phyloP scores from a whole-genome alignment of 345 rosid species.

The Eucalyptus marginata region DNA sequence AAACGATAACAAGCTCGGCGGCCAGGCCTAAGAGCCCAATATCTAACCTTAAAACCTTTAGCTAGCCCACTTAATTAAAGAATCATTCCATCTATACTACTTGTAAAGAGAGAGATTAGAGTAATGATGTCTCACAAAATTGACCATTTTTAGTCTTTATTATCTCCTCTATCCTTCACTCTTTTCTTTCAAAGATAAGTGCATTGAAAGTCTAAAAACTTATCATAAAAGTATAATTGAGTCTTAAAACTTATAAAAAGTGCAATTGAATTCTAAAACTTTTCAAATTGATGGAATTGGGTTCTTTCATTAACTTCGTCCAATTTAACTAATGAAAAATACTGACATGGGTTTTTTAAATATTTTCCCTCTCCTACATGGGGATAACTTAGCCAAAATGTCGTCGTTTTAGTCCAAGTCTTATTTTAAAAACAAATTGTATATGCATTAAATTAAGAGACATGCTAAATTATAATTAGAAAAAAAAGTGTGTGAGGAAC shows the following conservation, averaged over 20 bases:
- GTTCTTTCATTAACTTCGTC: neutral
- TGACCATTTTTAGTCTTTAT: neutral
- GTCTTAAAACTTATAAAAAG: rapidly evolving
- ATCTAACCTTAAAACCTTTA: neutral
- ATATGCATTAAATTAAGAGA: neutral
- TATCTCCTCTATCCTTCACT: neutral
- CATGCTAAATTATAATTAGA: neutral
- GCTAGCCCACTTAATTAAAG: neutral
- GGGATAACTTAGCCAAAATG: neutral
- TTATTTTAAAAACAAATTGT: no score
- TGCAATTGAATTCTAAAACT: rapidly evolving
- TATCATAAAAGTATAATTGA: rapidly evolving
- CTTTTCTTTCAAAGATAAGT: neutral
- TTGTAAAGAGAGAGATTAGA: neutral
- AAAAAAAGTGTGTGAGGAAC: neutral
- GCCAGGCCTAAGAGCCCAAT: neutral
- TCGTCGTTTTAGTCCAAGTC: no score
- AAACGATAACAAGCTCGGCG: neutral
- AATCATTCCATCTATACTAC: neutral
- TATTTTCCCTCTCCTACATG: neutral
- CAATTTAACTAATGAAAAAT: neutral
- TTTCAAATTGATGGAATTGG: rapidly evolving
- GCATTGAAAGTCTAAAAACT: no score
- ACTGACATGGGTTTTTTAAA: rapidly evolving
- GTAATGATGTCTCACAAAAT: neutral